These are phyloP conservation scores for Beta macrorhiza DNA, from an alignment of 179 eudicot genomes.

Conservation along the genomic window DNA sequence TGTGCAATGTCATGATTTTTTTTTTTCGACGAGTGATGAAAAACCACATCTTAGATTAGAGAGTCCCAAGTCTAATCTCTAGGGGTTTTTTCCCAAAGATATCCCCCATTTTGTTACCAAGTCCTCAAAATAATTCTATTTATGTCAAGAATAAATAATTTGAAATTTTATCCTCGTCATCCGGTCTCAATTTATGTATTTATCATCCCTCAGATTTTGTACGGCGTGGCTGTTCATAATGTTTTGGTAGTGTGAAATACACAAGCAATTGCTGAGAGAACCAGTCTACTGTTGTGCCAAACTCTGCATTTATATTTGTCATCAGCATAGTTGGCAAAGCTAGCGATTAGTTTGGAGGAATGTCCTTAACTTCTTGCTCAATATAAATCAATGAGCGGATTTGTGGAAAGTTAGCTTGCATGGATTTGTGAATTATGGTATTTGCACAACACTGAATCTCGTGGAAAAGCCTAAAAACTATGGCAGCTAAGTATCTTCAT, in stretches of 20 bases:
- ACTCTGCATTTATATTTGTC: background rate
- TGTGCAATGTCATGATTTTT: background rate
- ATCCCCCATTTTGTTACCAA: too few relatives aligned
- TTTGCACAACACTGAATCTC: background rate
- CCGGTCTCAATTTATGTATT: too few relatives aligned
- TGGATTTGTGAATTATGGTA: background rate
- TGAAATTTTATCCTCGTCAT: too few relatives aligned
- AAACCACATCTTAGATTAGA: too few relatives aligned
- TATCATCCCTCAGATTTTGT: background rate
- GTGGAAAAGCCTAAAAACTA: background rate
- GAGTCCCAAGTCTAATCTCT: too few relatives aligned
- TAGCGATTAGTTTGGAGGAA: too few relatives aligned
- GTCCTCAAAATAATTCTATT: too few relatives aligned
- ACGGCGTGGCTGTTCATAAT: too few relatives aligned
- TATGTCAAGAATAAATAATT: too few relatives aligned
- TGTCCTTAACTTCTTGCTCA: background rate
- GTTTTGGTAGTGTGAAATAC: background rate
- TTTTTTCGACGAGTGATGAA: too few relatives aligned
- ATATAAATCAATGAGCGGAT: background rate
- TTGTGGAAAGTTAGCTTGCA: too few relatives aligned
- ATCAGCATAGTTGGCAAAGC: background rate
- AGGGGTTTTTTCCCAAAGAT: too few relatives aligned
- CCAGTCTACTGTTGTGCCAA: background rate
- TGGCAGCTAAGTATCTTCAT: slow-evolving; percentile 4
- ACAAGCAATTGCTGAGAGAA: background rate